A percentile compares a stretch with the other conserved stretches of the same genome.
Evolutionary conservation across 257 asterid species (phyloP).

Genomic region (Schizonepeta tenuifolia): DNA sequence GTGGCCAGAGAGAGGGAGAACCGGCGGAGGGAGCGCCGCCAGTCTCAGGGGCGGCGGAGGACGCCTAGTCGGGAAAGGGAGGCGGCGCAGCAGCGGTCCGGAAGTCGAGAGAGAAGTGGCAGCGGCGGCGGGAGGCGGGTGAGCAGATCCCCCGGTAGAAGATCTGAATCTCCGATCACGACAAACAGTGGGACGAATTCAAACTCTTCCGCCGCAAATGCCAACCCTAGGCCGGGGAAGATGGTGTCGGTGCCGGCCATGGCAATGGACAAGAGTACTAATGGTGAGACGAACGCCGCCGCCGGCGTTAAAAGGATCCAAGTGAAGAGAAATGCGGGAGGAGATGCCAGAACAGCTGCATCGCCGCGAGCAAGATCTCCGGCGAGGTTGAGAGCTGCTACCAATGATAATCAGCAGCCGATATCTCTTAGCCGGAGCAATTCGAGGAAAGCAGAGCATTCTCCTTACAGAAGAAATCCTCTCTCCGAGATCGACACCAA

Average conservation of each 20-base stretch:
- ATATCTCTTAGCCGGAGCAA: constrained; percentile 94
- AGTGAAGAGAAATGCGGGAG: constrained; percentile 82
- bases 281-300: constrained; percentile 35
- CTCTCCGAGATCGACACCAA: constrained; percentile 77
- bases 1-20: constrained; percentile 59
- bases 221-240: constrained; percentile 68
- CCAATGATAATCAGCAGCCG: constrained; percentile 53
- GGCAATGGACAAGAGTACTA: constrained; percentile 59
- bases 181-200: constrained; percentile 31
- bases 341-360: constrained; percentile 51
- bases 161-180: constrained; percentile 89
- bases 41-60: constrained; percentile 75
- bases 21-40: constrained; percentile 70
- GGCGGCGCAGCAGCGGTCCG: constrained; percentile 59
- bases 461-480: constrained; percentile 88
- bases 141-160: constrained; percentile 89
- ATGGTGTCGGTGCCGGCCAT: constrained; percentile 96
- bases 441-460: constrained; percentile 84
- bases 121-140: constrained; percentile 76
- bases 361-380: constrained; percentile 96
- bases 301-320: constrained; percentile 71
- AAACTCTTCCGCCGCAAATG: constrained; percentile 35
- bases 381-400: constrained; percentile 54
- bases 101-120: constrained; percentile 65
- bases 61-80: constrained; percentile 95